Conservation (phyloP, 345 rosid species). For the Hibiscus syriacus region DNA sequence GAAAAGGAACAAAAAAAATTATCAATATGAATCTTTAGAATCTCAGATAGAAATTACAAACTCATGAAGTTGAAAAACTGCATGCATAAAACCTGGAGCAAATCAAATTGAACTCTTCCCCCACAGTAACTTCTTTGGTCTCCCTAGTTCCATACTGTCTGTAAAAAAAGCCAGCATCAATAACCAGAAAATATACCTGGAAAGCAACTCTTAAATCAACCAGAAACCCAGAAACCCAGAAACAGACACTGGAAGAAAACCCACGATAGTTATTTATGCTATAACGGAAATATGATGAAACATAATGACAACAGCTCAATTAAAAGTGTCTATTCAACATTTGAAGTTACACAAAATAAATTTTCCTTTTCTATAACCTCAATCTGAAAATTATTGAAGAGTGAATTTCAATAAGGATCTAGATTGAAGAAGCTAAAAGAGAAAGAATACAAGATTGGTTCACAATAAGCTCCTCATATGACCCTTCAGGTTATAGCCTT, state of each 20-base stretch:
- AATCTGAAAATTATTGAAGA: not conserved
- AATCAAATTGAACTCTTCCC: slow-evolving; percentile 97
- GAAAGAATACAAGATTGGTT: not conserved
- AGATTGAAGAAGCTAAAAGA: not conserved
- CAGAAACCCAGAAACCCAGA: slow-evolving; percentile 1
- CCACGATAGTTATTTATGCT: not conserved
- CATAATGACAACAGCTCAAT: not conserved
- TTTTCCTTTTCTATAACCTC: not conserved
- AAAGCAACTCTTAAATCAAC: not conserved
- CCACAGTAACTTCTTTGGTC: slow-evolving; percentile 90
- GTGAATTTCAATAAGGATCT: not conserved
- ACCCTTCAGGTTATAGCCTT: not conserved
- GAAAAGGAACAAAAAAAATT: slow-evolving; percentile 7
- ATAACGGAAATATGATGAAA: not conserved
- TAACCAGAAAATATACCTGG: not conserved
- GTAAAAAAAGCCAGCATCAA: slow-evolving; percentile 25
- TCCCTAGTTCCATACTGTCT: slow-evolving; percentile 91
- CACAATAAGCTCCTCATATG: not conserved
- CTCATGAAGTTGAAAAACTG: slow-evolving; percentile 12
- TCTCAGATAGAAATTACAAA: slow-evolving; percentile 8
- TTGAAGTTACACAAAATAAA: not conserved
- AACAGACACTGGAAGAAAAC: not conserved
- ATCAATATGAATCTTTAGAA: not conserved
- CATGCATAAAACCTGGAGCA: slow-evolving; percentile 70
- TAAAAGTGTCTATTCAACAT: not conserved